Evolutionary conservation across 179 eudicot genomes (phyloP), one percentile per base, ranked within the genome.

Genomic region (Beta macrorhiza): DNA sequence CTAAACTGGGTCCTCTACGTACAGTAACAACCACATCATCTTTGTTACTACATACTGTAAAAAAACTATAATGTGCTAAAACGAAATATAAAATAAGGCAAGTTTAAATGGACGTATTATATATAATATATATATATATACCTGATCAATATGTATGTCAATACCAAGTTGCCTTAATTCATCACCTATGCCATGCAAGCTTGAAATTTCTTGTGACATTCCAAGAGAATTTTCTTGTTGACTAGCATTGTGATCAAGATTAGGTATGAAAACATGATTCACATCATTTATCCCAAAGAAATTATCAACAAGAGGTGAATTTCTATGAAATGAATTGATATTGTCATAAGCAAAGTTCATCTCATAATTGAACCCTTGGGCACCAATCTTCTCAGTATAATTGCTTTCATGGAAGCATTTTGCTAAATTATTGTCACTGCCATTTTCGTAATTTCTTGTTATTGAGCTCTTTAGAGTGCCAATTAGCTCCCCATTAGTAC

Each of bases 401-500:
- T 44, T 25, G 17, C 0, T 49, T 19, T n/a, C 47, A 51, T 47
- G 45, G 4, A 47, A 20, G 22, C 22, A 58, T 5, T 77, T 52
- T 1, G n/a, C 63, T 9, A 29, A 20, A 7, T 58, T 44, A 52
- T 77, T 45, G 51, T 14, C 29, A 52, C 32, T 53, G 59, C 1
- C 37, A 29, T 67, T 44, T 12, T 37, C 10, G n/a, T 19, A 1
- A 49, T 32, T 17, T 15, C 8, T 9, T 3, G 7, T 29, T 25
- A 68, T 29, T 25, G 49, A 20, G 77, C 55, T 56, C 29, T 72
- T 64, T 29, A 32, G 19, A 44, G 76, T 20, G 57, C 86, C 76
- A 53, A 79, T 7, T 15, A 85, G 63, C 29, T 85, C 85, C 16
- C 85, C 87, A 15, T 82, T 53, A 44, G 53, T 32, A 11, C 20